Base-by-base conservation (phyloP, 306 rosid species). In the Cercis canadensis region DNA sequence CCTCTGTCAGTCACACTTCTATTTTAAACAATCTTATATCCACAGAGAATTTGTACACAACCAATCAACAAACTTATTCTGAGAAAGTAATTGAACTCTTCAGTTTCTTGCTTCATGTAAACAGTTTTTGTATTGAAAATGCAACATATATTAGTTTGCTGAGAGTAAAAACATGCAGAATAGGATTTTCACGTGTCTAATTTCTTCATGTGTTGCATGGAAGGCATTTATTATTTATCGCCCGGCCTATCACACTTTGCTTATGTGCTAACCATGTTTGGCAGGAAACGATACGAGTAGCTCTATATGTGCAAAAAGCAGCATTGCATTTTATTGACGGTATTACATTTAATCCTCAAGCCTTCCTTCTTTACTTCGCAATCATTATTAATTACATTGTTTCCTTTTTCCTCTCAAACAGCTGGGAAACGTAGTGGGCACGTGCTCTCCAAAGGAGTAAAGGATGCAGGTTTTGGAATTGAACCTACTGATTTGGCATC, bases 271-370 rank as follows among this genome's bases (percentile, higher is more conserved):
- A 59, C 53, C 54, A 56, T 70, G 74, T 75, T 78, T 72, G 21
- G 45, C 93, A 89, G 93, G 96, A 92, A 70, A 92, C 89, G 72
- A 70, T 92, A 14, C 85, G 92, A 44, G 84, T 87, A 8, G 96
- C 92, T 51, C 81, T 87, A 5, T 87, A 74, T 62, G 97, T 92
- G 44, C 92, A 87, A 58, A 85, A 89, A 46, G 97, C 97, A 68
- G 93, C 97, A 39, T 78, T 89, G 61, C 92, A 92, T 12, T 92
- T 92, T 66, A 89, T 89, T 17, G 82, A 56, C 13, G 93, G 97
- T 92, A 81, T 50, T 62, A 43, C 39, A 54, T 67, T 67, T 31
- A 57, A 43, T 64, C 43, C 8, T 13, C 47, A 3, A 3, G 8
- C 57, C 6, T 62, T 53, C 52, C 52, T 43, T 19, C 67, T 50